These are phyloP conservation scores for Asterochloris erici DNA, from an alignment of 139 green algal genomes.

Conservation along the genomic window DNA sequence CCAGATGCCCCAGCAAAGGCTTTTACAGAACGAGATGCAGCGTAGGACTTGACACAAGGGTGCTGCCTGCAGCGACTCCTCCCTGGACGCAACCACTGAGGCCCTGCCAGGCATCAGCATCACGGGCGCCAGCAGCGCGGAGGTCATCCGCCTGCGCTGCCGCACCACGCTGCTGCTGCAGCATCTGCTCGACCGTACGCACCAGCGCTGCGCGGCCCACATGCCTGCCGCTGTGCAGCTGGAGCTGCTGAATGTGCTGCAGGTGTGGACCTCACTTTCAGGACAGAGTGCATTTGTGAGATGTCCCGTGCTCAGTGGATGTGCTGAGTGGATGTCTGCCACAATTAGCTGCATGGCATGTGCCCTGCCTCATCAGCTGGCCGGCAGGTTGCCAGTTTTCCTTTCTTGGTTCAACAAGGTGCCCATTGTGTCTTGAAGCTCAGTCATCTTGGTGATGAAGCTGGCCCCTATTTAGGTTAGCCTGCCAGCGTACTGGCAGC, in stretches of 20 bases:
- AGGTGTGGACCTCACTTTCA: neutral
- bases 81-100: neutral
- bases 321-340: neutral
- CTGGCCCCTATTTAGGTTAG: no score
- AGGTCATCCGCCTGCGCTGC: constrained; percentile 17
- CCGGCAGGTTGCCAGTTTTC: neutral
- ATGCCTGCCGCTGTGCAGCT: constrained; percentile 20
- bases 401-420: neutral
- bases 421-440: neutral
- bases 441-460: neutral
- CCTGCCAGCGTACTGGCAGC: no score
- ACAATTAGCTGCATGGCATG: neutral
- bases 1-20: neutral
- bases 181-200: constrained; percentile 1
- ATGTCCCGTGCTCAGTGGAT: neutral
- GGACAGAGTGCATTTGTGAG: neutral
- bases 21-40: neutral
- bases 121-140: neutral
- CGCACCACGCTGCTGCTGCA: constrained; percentile 21
- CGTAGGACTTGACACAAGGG: neutral
- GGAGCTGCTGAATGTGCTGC: constrained; percentile 8
- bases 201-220: neutral
- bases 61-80: neutral
- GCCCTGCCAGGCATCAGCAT: neutral
- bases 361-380: neutral